These are phyloP conservation scores for Trypanosoma caninum DNA, from an alignment of 208 protist genomes.

Conservation along the genomic window DNA sequence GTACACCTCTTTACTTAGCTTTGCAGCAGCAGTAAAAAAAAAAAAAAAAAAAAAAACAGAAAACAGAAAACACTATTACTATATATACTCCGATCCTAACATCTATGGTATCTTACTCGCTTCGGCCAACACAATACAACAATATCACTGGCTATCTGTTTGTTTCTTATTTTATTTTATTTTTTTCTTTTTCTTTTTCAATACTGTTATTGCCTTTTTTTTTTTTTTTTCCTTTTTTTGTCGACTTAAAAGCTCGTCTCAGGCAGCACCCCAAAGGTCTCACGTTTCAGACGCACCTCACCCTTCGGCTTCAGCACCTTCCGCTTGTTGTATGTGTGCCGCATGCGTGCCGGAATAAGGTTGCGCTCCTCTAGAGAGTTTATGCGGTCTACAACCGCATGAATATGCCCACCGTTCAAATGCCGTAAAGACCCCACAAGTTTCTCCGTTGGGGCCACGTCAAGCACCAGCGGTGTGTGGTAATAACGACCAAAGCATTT, in stretches of 20 bases:
- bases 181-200: background rate
- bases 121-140: background rate
- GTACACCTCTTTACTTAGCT: background rate
- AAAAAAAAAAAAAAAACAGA: too few species aligned
- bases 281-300: slow-evolving; percentile 78
- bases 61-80: too few species aligned
- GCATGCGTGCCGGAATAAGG: slow-evolving; percentile 82
- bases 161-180: background rate
- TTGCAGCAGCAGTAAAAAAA: too few species aligned
- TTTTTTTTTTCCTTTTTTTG: background rate
- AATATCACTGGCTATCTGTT: background rate
- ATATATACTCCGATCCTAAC: too few species aligned
- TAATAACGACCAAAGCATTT: slow-evolving; percentile 87
- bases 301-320: slow-evolving; percentile 88
- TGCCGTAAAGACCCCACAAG: slow-evolving; percentile 83
- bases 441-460: slow-evolving; percentile 66
- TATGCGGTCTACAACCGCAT: slow-evolving; percentile 80
- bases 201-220: background rate
- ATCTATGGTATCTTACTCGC: too few species aligned
- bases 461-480: slow-evolving; percentile 68
- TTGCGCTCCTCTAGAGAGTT: slow-evolving; percentile 91
- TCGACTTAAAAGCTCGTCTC: slow-evolving; percentile 69
- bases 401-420: slow-evolving; percentile 62
- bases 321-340: slow-evolving; percentile 84
- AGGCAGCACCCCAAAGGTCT: slow-evolving; percentile 75